Evolutionary conservation across 768 basidiomycete species (phyloP).

Genomic region (Xerocomus spinulosus): DNA sequence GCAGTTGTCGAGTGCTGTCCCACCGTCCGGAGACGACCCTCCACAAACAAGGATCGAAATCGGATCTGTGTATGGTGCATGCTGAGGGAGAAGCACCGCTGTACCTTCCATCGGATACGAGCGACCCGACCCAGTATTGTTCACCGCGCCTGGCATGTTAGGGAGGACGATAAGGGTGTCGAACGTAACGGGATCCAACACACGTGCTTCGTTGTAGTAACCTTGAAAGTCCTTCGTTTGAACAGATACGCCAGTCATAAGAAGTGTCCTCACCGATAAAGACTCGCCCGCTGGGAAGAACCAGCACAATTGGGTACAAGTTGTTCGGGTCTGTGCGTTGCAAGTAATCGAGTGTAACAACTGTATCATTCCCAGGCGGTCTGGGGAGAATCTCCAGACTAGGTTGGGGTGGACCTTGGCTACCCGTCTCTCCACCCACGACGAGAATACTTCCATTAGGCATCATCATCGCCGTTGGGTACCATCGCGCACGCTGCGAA

Average conservation of each 20-base stretch:
- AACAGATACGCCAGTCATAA: not conserved
- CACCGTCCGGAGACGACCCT: conserved; percentile 57
- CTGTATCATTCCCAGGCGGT: conserved; percentile 60
- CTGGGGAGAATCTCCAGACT: conserved; percentile 70
- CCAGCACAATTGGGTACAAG: conserved; percentile 71
- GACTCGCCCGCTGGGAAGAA: conserved; percentile 63
- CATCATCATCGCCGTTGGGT: conserved; percentile 62
- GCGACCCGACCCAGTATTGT: conserved; percentile 63
- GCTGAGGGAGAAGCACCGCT: conserved; percentile 63
- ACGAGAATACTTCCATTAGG: conserved; percentile 72
- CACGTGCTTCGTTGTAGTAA: conserved; percentile 79
- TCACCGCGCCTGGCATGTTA: conserved; percentile 72
- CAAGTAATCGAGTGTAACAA: conserved; percentile 60
- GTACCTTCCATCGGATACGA: conserved; percentile 77
- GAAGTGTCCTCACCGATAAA: conserved; percentile 55
- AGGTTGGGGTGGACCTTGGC: conserved; percentile 60
- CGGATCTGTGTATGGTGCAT: conserved; percentile 70
- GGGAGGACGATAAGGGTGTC: conserved; percentile 55
- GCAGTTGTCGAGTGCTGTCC: conserved; percentile 60
- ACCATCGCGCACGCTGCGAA: conserved; percentile 61
- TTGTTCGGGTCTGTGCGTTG: conserved; percentile 74
- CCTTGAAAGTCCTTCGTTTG: conserved; percentile 32
- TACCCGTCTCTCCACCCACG: conserved; percentile 70
- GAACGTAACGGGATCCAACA: conserved; percentile 65
- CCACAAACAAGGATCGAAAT: conserved; percentile 68